Conservation (phyloP, 352 stramenopile genomes). For the Globisporangium iwayamae region DNA sequence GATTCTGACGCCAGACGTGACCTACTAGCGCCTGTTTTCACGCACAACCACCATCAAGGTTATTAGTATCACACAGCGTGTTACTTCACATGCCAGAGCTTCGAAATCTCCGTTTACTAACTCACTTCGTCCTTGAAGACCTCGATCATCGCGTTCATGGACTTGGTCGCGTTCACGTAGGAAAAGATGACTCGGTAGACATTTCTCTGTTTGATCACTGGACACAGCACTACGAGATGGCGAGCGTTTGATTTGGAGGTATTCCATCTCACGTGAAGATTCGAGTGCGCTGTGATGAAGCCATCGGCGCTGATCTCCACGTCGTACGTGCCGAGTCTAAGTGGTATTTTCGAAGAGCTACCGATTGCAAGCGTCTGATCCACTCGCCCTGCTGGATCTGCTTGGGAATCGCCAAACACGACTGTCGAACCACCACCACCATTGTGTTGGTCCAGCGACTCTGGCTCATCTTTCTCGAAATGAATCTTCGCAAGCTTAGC, state of each 20-base stretch:
- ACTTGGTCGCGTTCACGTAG: constrained; percentile 26
- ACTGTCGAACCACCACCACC: background rate
- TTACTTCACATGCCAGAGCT: background rate
- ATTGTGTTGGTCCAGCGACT: background rate
- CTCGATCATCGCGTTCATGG: constrained; percentile 48
- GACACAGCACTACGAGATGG: constrained; percentile 38
- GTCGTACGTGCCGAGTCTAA: constrained; percentile 41
- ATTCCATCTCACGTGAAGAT: constrained; percentile 37
- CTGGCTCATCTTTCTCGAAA: constrained; percentile 7
- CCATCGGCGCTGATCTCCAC: constrained; percentile 23
- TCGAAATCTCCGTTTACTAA: background rate
- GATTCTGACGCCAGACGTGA: constrained; percentile 19
- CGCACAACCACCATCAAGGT: background rate
- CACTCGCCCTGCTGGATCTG: background rate
- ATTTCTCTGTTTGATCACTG: constrained; percentile 16
- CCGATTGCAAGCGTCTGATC: constrained; percentile 17
- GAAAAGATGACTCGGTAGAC: constrained; percentile 51
- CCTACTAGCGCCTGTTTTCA: constrained; percentile 12
- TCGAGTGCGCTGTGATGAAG: constrained; percentile 24
- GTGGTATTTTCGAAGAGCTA: constrained; percentile 28
- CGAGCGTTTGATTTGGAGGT: constrained; percentile 20
- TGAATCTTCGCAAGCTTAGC: background rate
- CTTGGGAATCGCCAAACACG: background rate
- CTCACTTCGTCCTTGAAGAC: constrained; percentile 34
- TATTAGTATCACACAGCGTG: background rate